Conservation (phyloP, 805 yeast genomes). For the Saccharomyces eubayanus region DNA sequence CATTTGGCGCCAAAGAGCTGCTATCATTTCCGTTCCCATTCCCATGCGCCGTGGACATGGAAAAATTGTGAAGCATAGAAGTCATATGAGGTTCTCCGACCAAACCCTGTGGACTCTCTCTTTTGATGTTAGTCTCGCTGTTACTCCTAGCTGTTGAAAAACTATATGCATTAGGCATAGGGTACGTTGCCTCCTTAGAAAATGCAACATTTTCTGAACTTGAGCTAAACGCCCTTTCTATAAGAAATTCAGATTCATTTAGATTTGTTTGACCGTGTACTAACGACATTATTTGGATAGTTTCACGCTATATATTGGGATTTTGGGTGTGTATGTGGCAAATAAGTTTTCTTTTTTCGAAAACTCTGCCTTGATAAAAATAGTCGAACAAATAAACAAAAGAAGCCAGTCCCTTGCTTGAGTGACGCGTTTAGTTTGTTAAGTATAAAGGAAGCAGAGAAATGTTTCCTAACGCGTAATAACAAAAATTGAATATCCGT, state of each 20-base stretch:
- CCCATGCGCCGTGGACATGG: conserved; percentile 2
- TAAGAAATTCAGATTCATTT: conserved; percentile 10
- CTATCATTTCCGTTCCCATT: not conserved
- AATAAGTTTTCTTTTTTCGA: not conserved
- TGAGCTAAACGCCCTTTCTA: conserved; percentile 16
- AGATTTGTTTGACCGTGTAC: conserved; percentile 4
- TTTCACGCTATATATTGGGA: not conserved
- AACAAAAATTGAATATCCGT: not conserved
- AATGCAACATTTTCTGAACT: conserved; percentile 17
- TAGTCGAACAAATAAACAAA: not conserved
- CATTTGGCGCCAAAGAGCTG: not conserved
- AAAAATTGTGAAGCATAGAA: conserved; percentile 14
- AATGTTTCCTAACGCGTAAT: not conserved
- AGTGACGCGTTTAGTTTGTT: not conserved
- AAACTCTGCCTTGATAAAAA: not conserved
- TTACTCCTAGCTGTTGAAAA: conserved; percentile 1
- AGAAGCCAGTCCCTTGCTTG: not conserved
- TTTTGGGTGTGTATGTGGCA: not conserved
- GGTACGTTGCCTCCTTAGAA: conserved; percentile 1
- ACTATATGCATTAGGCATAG: not conserved
- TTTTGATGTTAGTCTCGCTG: conserved; percentile 8
- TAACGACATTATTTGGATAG: conserved; percentile 1
- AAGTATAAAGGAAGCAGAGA: not conserved
- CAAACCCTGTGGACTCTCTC: not conserved
- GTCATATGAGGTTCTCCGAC: not conserved